These are phyloP conservation scores for Boletus coccyginus DNA, from an alignment of 768 basidiomycete species.

Conservation along the genomic window DNA sequence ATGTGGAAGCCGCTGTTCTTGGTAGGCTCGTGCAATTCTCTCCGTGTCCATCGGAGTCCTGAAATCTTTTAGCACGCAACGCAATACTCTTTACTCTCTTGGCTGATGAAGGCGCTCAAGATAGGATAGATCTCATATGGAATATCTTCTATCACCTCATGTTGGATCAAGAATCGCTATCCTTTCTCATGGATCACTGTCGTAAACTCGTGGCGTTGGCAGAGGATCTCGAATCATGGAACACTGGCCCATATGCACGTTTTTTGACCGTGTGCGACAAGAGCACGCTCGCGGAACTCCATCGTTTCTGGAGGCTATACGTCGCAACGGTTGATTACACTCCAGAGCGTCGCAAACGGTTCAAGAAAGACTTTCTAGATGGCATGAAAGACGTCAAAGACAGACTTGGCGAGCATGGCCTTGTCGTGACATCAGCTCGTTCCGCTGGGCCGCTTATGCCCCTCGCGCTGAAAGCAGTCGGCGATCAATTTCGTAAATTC, in stretches of 20 bases:
- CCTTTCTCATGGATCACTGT: conserved; percentile 29
- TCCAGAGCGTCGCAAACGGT: conserved; percentile 5
- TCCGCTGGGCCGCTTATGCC: conserved; percentile 28
- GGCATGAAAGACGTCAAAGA: conserved; percentile 19
- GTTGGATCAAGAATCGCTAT: conserved; percentile 22
- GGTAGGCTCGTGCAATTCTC: conserved; percentile 14
- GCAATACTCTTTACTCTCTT: conserved; percentile 28
- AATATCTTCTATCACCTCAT: conserved; percentile 32
- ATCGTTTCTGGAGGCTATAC: conserved; percentile 22
- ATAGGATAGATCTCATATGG: conserved; percentile 22
- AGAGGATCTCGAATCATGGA: conserved; percentile 21
- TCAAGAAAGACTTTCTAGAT: conserved; percentile 16
- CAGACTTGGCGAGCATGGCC: not conserved
- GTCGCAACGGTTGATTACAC: conserved; percentile 11
- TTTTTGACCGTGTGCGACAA: conserved; percentile 24
- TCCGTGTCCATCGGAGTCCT: not conserved
- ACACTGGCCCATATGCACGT: conserved; percentile 24
- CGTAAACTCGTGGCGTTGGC: conserved; percentile 19
- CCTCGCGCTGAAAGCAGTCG: conserved; percentile 1
- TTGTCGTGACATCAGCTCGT: conserved; percentile 16
- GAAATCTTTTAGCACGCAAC: conserved; percentile 25
- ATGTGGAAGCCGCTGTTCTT: conserved; percentile 28
- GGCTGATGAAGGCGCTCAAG: conserved; percentile 20
- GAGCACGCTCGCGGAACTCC: conserved; percentile 23
- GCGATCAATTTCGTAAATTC: conserved; percentile 23